Evolutionary conservation across 23 red algal species (phyloP).

Genomic region (Chondrus crispus): DNA sequence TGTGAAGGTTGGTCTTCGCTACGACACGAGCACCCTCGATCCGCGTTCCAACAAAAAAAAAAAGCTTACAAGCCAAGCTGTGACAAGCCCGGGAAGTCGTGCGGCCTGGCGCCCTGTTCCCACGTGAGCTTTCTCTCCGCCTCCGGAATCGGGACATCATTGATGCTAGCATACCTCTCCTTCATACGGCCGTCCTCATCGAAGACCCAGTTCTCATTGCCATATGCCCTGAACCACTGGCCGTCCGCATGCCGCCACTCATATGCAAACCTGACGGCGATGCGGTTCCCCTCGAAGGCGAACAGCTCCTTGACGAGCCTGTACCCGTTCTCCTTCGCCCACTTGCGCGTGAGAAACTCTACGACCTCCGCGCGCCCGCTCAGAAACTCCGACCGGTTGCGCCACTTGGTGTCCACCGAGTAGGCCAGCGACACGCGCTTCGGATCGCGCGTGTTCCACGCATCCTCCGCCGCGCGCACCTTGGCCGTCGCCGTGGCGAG

Average conservation of each 20-base stretch:
- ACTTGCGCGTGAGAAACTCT: constrained; percentile 70
- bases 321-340: constrained; percentile 60
- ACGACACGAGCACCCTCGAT: not conserved
- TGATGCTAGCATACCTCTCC: constrained; percentile 52
- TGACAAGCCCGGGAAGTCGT: not conserved
- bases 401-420: constrained; percentile 45
- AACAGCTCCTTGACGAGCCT: constrained; percentile 64
- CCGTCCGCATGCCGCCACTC: constrained; percentile 39
- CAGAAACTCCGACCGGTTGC: constrained; percentile 61
- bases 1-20: not conserved
- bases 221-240: constrained; percentile 54
- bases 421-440: constrained; percentile 43
- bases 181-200: constrained; percentile 36
- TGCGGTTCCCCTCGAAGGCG: constrained; percentile 46
- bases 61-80: not conserved
- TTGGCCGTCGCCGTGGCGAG: constrained; percentile 41
- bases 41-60: too few relatives aligned
- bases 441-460: constrained; percentile 69
- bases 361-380: constrained; percentile 27
- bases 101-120: not conserved
- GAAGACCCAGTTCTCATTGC: constrained; percentile 77
- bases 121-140: constrained; percentile 20
- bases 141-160: constrained; percentile 58
- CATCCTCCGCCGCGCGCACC: constrained; percentile 58
- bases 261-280: constrained; percentile 71